These are phyloP conservation scores for Citrus hindsii DNA, from an alignment of 345 rosid genomes.

Conservation along the genomic window DNA sequence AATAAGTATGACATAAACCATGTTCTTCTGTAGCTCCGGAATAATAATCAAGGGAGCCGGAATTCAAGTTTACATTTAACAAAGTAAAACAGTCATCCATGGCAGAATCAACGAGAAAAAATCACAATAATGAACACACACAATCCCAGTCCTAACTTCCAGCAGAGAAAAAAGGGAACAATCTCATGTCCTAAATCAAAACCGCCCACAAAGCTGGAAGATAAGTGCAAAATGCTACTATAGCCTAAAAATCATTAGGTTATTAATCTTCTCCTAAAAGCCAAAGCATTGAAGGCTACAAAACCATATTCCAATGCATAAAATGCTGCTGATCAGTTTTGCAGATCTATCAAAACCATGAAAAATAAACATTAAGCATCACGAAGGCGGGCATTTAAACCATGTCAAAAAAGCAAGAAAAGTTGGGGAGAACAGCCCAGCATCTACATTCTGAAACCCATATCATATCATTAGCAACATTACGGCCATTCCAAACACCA, in stretches of 20 bases:
- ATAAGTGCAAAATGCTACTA: not conserved
- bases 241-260: not conserved
- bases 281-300: not conserved
- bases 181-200: not conserved
- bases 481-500: not conserved
- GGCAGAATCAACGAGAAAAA: not conserved
- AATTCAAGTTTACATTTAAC: not conserved
- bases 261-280: not conserved
- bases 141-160: not conserved
- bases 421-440: not conserved
- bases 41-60: not conserved
- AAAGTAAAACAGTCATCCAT: not conserved
- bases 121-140: not conserved
- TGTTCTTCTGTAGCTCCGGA: too few species aligned
- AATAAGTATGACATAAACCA: too few species aligned
- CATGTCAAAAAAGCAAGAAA: too few species aligned
- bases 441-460: not conserved
- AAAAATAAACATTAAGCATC: not conserved
- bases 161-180: fast-evolving
- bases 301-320: not conserved
- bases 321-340: too few species aligned
- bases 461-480: not conserved
- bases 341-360: not conserved
- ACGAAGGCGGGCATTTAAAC: too few species aligned
- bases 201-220: not conserved